Conservation (phyloP, 306 rosid genomes). For the Heteromeles arbutifolia region DNA sequence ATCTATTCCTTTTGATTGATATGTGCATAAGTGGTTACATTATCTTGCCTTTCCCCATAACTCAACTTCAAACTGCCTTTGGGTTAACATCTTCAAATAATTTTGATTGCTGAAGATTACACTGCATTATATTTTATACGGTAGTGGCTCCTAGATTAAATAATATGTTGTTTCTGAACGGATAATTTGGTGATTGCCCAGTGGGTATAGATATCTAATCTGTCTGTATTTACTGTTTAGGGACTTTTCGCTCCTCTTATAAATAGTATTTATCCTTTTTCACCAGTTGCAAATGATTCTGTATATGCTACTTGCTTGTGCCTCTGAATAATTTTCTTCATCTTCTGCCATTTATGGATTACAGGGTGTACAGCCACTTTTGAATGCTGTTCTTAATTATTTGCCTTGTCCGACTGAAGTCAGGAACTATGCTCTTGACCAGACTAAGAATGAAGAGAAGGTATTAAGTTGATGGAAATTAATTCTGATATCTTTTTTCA, state of each 20-base stretch:
- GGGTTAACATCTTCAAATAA: background rate
- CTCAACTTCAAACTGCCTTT: background rate
- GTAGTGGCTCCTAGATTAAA: background rate
- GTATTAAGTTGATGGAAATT: constrained; percentile 32
- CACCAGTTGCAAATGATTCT: background rate
- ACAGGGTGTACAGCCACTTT: constrained; percentile 97
- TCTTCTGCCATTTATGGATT: constrained; percentile 27
- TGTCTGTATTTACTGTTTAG: background rate
- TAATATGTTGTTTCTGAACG: background rate
- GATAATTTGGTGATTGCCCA: background rate
- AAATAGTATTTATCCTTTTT: background rate
- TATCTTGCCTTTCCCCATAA: background rate
- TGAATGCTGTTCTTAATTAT: constrained; percentile 79
- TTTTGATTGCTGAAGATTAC: background rate
- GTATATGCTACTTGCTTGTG: background rate
- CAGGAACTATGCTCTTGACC: constrained; percentile 81
- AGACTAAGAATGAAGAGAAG: constrained; percentile 82
- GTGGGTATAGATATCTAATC: background rate
- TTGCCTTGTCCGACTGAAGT: constrained; percentile 96
- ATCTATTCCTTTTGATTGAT: background rate
- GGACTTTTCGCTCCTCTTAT: no score
- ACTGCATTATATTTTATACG: background rate
- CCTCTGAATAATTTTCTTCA: constrained; percentile 7
- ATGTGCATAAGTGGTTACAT: background rate
- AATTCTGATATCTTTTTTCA: background rate